Conservation (phyloP, 2,329 filamentous ascomycete species). For the Leptographium flavum region DNA sequence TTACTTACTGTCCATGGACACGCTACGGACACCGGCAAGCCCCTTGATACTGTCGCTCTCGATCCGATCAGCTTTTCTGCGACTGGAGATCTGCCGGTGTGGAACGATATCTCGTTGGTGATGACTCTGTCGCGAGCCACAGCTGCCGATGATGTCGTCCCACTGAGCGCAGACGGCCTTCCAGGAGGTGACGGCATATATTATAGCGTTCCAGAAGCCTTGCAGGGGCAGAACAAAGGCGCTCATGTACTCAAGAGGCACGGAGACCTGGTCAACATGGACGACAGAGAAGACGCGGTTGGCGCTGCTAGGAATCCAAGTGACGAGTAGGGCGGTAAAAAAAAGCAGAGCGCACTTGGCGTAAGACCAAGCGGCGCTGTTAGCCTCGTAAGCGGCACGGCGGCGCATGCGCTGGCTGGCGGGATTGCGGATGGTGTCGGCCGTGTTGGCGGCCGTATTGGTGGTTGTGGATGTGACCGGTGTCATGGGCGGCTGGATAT, state of each 20-base stretch:
- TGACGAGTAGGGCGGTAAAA: conserved; percentile 56
- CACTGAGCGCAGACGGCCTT: conserved; percentile 40
- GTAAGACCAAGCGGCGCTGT: conserved; percentile 53
- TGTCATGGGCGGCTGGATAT: background rate
- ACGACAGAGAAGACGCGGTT: conserved; percentile 63
- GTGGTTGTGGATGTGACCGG: background rate
- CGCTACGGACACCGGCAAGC: conserved; percentile 18
- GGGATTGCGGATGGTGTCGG: conserved; percentile 8
- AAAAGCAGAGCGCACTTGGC: conserved; percentile 58
- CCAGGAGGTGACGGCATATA: conserved; percentile 60
- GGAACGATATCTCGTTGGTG: background rate
- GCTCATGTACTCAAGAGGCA: conserved; percentile 53
- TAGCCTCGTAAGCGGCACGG: conserved; percentile 34
- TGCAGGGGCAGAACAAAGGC: conserved; percentile 67
- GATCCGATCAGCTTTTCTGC: background rate
- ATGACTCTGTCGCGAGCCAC: background rate
- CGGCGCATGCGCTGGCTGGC: conserved; percentile 16
- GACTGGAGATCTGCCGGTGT: background rate
- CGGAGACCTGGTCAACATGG: conserved; percentile 34
- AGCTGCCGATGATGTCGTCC: conserved; percentile 17
- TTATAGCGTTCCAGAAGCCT: conserved; percentile 72
- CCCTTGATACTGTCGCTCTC: conserved; percentile 39
- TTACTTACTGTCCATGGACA: background rate
- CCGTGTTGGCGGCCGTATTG: background rate
- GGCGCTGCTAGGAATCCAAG: conserved; percentile 63